Evolutionary conservation across 2,329 filamentous ascomycete genomes (phyloP).

Genomic region (Neofusicoccum sp.): DNA sequence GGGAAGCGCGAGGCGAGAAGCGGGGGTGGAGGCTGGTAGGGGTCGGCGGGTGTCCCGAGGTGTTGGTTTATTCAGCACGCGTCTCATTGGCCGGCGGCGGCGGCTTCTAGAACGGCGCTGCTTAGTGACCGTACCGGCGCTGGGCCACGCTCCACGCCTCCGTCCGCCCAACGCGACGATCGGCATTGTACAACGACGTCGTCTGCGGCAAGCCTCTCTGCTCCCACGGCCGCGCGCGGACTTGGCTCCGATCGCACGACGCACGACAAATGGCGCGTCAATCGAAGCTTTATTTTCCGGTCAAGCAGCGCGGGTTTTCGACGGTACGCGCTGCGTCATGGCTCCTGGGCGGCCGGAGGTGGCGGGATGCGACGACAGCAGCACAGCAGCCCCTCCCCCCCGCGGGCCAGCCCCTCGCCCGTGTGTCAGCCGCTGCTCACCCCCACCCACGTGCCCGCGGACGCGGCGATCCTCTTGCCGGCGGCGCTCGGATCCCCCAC

Average conservation of each 20-base stretch:
- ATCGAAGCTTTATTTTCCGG: neutral
- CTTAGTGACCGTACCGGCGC: neutral
- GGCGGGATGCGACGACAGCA: neutral
- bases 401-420: neutral
- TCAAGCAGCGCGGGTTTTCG: neutral
- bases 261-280: neutral
- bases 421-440: neutral
- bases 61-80: neutral
- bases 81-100: neutral
- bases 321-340: neutral
- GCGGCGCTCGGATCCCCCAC: neutral
- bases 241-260: neutral
- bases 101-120: neutral
- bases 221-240: neutral
- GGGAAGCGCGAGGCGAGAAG: neutral
- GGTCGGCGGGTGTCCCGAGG: neutral
- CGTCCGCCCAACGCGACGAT: neutral
- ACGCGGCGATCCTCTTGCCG: neutral
- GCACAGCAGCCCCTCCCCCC: too few relatives aligned
- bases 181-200: neutral
- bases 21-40: slow-evolving; percentile 1
- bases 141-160: neutral
- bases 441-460: neutral
- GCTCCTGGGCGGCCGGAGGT: neutral
- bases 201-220: neutral